Evolutionary conservation across 108 stramenopile genomes (phyloP), one percentile per base, ranked within the genome.

Genomic region (Pseudonitzschia multistriata): DNA sequence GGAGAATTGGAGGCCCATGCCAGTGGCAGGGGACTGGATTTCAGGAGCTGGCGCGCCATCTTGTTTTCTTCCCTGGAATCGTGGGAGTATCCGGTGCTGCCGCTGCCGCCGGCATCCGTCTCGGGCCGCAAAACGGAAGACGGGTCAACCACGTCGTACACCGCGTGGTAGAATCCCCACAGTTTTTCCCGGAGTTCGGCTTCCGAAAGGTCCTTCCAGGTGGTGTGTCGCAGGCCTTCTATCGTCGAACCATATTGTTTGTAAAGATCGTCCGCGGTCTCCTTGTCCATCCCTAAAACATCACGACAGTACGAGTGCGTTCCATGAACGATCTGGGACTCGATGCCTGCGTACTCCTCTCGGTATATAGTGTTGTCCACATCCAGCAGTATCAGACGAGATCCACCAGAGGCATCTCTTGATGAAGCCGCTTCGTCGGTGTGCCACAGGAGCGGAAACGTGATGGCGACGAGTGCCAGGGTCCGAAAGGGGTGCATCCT

Each of bases 331-430:
- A 94, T 92, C 79, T 94, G 90, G 13, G 66, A 54, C 77, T 94
- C 93, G 42, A 94, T 86, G 0, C 86, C 88, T 48, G 45, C 73
- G 73, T 62, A 40, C 25, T 17, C 1, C 72, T 92, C 86, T 22
- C 72, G 66, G 72, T 95, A 95, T 21, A 95, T 74, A 3, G 87
- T 90, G 49, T 93, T 93, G 80, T 95, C 94, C 27, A 92, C 88
- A 74, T 95, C 94, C 40, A 89, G 49, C n/a, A 83, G 34, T 5
- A 85, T 37, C 42, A 68, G 22, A 30, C 57, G 54, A 55, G 54
- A 55, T 8, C 54, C 29, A 55, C 54, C 27, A 25, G 54, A 55
- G 24, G 27, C 54, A 30, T 10, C 57, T 10, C 35, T 34, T 13
- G 57, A 33, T 15, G 57, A 59, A 35, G 31, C 11, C 13, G 57